Evolutionary conservation across 2,329 filamentous ascomycete genomes (phyloP).

Genomic region (Alternaria incomplexa): DNA sequence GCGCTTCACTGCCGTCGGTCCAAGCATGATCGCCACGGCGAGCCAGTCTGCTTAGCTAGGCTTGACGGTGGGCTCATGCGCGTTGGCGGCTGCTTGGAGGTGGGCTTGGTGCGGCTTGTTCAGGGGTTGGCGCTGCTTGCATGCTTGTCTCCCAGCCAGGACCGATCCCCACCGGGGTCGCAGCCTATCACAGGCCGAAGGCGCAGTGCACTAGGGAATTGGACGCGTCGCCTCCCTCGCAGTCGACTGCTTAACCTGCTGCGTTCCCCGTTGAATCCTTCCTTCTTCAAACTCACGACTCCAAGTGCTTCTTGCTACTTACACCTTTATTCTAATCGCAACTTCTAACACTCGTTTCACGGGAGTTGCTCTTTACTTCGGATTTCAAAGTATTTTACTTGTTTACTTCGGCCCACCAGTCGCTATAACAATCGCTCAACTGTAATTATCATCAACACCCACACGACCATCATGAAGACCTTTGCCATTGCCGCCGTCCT

Average conservation of each 20-base stretch:
- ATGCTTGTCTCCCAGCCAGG: background rate
- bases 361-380: slow-evolving; percentile 8
- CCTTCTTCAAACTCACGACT: background rate
- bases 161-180: background rate
- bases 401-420: slow-evolving; percentile 2
- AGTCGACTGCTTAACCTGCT: slow-evolving; percentile 3
- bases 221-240: slow-evolving; percentile 12
- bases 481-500: slow-evolving; percentile 55
- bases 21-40: slow-evolving; percentile 20
- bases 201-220: slow-evolving; percentile 6
- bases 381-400: background rate
- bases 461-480: slow-evolving; percentile 58
- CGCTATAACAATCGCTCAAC: slow-evolving; percentile 5
- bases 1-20: slow-evolving; percentile 6
- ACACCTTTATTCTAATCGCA: slow-evolving; percentile 9
- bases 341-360: slow-evolving; percentile 20
- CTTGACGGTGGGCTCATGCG: slow-evolving; percentile 2
- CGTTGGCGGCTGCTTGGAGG: background rate
- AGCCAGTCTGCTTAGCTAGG: slow-evolving; percentile 2
- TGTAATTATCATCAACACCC: slow-evolving; percentile 13
- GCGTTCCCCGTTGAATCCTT: background rate
- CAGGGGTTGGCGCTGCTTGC: slow-evolving; percentile 12
- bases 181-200: background rate
- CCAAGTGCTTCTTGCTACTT: slow-evolving; percentile 1
- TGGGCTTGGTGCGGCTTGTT: slow-evolving; percentile 15